phyloP scores from a whole-genome alignment of 2,329 filamentous ascomycete genomes.

The Leptographium flavum region DNA sequence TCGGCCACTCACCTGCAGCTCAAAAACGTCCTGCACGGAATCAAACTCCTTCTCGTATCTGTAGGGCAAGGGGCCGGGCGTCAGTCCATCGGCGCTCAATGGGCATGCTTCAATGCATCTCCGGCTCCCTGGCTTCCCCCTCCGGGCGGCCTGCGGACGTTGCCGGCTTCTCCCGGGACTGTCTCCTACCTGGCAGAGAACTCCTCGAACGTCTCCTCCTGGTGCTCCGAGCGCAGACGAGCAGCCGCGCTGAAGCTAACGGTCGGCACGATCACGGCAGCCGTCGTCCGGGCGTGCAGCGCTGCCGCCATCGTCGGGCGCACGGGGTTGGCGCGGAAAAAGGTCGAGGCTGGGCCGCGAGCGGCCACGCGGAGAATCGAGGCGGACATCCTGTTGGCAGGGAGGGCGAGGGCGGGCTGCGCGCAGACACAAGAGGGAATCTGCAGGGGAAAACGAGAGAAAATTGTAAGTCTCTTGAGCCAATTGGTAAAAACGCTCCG shows the following conservation, averaged over 20 bases:
- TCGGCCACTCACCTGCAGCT: slow-evolving; percentile 71
- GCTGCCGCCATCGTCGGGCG: slow-evolving; percentile 41
- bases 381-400: slow-evolving; percentile 28
- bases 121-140: too few species aligned
- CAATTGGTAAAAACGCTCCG: too few species aligned
- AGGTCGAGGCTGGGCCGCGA: slow-evolving; percentile 47
- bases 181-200: slow-evolving; percentile 81
- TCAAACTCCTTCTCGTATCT: slow-evolving; percentile 99
- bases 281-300: slow-evolving; percentile 13
- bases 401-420: neutral
- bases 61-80: slow-evolving; percentile 13
- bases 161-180: neutral
- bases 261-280: slow-evolving; percentile 35
- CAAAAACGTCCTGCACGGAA: slow-evolving; percentile 92
- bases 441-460: too few species aligned
- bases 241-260: slow-evolving; percentile 49
- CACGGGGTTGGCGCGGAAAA: slow-evolving; percentile 50
- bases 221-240: slow-evolving; percentile 47
- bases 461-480: too few species aligned
- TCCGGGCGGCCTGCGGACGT: neutral
- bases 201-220: slow-evolving; percentile 97
- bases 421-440: neutral
- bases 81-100: slow-evolving; percentile 6
- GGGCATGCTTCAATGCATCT: neutral
- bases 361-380: slow-evolving; percentile 57